Conservation (phyloP, 148 eudicot species). For the Persicaria maculosa region DNA sequence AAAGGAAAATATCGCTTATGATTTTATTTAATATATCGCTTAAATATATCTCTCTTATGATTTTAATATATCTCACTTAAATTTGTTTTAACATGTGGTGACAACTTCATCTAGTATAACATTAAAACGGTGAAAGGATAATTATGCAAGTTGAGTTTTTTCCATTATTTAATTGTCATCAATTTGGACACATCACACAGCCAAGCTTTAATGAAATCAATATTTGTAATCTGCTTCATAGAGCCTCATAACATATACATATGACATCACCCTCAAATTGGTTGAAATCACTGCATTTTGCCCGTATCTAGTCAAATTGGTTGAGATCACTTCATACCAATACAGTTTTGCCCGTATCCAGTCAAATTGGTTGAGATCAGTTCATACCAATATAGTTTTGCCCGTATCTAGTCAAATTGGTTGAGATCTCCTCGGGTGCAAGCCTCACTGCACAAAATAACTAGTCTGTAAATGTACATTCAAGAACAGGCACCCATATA, state of each 20-base stretch:
- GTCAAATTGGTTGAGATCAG: neutral
- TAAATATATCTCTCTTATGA: no score
- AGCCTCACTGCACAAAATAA: conserved; percentile 72
- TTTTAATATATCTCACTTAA: no score
- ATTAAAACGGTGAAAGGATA: conserved; percentile 30
- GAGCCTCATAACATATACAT: neutral
- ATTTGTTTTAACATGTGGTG: no score
- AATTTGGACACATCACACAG: neutral
- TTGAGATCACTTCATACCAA: no score
- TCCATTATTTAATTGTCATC: neutral
- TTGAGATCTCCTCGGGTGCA: conserved; percentile 88
- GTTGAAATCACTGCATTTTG: no score
- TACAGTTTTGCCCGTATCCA: no score
- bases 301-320: no score
- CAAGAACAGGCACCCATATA: conserved; percentile 1
- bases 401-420: conserved; percentile 67
- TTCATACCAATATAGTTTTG: conserved; percentile 97
- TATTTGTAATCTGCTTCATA: neutral
- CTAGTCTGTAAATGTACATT: neutral
- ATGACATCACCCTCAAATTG: neutral
- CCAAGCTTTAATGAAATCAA: neutral
- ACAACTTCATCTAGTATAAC: conserved; percentile 97
- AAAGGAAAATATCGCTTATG: no score
- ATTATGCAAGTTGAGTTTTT: neutral
- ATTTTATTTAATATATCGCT: no score